A percentile compares a stretch with the other conserved stretches of the same genome.
phyloP scores from a whole-genome alignment of 331 rosid genomes.

The Quercus phellos region DNA sequence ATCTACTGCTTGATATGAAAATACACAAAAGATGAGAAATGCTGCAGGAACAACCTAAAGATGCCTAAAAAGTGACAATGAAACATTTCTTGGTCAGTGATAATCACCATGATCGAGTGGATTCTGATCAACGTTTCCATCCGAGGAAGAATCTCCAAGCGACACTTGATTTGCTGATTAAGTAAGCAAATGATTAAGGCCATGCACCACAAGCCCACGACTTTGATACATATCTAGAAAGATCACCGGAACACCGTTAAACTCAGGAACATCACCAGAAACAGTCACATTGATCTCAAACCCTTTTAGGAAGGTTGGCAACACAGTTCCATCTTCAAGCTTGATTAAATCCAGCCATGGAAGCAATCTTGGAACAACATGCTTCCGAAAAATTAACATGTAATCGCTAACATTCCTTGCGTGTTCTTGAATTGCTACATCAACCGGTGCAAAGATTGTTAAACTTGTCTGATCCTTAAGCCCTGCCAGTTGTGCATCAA shows the following conservation, averaged over 20 bases:
- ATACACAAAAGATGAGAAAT: no score
- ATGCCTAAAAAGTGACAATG: no score
- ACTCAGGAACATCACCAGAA: slow-evolving; percentile 17
- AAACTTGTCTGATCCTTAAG: slow-evolving; percentile 9
- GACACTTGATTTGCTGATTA: not conserved
- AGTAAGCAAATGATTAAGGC: slow-evolving; percentile 31
- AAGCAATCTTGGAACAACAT: slow-evolving; percentile 24
- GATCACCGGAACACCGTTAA: slow-evolving; percentile 25
- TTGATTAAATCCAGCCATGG: slow-evolving; percentile 28
- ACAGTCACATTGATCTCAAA: slow-evolving; percentile 25
- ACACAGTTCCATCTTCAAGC: slow-evolving; percentile 10
- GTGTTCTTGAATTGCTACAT: slow-evolving; percentile 17
- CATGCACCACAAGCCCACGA: slow-evolving; percentile 28
- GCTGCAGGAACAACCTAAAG: no score
- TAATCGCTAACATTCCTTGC: slow-evolving; percentile 6
- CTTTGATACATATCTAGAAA: slow-evolving; percentile 25
- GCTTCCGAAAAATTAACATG: slow-evolving; percentile 27
- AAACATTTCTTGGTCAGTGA: no score
- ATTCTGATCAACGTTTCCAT: no score
- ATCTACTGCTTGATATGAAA: no score
- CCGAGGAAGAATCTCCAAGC: not conserved
- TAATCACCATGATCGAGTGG: no score
- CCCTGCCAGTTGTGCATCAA: slow-evolving; percentile 20
- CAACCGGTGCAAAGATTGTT: slow-evolving; percentile 33
- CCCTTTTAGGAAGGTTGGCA: slow-evolving; percentile 31